Conservation (phyloP, 169 alveolate species). For the Plasmodium vivax region DNA sequence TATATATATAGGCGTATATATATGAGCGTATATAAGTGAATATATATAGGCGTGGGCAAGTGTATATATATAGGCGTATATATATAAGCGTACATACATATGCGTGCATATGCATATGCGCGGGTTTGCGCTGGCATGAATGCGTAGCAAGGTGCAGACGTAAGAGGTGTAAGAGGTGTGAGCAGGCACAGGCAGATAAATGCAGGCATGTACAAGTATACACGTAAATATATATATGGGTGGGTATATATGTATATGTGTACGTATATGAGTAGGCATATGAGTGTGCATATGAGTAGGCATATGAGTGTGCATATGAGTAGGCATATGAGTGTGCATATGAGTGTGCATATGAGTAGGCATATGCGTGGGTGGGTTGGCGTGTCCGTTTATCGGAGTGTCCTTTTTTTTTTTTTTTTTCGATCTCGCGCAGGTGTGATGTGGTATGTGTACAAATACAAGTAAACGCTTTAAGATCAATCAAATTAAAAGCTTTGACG, state of each 20-base stretch:
- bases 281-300: not conserved
- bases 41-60: not conserved
- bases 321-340: not conserved
- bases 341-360: not conserved
- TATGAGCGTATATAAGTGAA: not conserved
- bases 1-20: not conserved
- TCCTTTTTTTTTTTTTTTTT: not conserved
- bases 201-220: not conserved
- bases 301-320: not conserved
- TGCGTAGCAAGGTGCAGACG: not conserved
- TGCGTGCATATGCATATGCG: not conserved
- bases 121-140: not conserved
- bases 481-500: slow-evolving; percentile 70
- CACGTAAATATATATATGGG: not conserved
- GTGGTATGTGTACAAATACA: slow-evolving; percentile 31
- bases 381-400: not conserved
- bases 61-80: not conserved
- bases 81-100: not conserved
- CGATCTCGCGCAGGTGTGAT: not conserved
- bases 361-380: not conserved
- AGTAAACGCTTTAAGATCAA: slow-evolving; percentile 47
- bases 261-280: not conserved
- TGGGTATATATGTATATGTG: not conserved
- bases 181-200: not conserved
- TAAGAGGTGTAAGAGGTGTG: not conserved